Evolutionary conservation across 192 early-diverging fungal genomes (phyloP).

Genomic region (Chytriomyces hyalinus): DNA sequence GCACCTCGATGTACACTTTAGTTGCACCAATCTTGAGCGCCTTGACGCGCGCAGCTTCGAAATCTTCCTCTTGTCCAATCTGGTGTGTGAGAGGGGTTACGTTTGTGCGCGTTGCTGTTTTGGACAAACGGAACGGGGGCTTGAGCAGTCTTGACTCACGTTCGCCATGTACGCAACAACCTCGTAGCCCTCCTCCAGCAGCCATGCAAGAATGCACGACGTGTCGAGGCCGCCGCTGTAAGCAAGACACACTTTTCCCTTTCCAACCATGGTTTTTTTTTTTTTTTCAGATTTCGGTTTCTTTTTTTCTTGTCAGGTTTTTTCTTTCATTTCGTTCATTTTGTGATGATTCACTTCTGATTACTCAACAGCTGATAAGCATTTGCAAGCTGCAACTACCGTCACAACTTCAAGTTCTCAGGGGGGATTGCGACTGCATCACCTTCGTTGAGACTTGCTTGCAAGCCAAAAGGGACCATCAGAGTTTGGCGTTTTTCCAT

Average conservation of each 20-base stretch:
- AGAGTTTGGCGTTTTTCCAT: no score
- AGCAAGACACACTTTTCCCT: conserved; percentile 33
- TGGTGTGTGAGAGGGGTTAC: background rate
- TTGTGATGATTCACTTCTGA: no score
- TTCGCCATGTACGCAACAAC: conserved; percentile 97
- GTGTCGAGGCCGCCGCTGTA: conserved; percentile 95
- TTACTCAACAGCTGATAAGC: no score
- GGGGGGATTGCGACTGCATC: no score
- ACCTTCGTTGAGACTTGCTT: no score
- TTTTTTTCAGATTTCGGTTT: no score
- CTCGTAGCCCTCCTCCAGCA: conserved; percentile 97
- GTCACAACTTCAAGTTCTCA: no score
- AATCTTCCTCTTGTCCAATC: conserved; percentile 99
- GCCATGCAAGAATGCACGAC: conserved; percentile 99
- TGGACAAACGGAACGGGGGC: background rate
- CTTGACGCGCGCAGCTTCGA: conserved; percentile 90
- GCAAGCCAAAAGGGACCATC: no score
- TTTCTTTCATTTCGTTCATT: no score
- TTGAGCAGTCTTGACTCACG: conserved; percentile 9
- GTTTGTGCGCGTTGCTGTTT: no score
- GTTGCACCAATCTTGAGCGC: conserved; percentile 90
- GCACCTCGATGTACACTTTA: conserved; percentile 92
- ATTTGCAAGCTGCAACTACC: no score
- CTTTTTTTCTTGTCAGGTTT: no score
- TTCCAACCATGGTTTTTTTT: background rate